Evolutionary conservation across 2,329 filamentous ascomycete species (phyloP).

Genomic region (Falciphora oryzae): DNA sequence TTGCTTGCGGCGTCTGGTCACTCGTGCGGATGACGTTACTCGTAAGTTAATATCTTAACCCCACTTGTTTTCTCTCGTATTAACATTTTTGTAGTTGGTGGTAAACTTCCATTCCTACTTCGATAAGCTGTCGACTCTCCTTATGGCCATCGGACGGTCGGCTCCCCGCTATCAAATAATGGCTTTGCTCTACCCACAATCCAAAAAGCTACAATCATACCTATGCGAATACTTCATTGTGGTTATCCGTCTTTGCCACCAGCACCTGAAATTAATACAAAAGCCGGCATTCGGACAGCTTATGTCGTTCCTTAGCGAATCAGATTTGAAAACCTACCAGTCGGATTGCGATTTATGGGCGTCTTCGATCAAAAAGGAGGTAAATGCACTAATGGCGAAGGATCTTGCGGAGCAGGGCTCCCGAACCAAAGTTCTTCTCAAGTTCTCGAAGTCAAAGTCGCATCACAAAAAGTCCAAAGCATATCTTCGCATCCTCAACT

Average conservation of each 20-base stretch:
- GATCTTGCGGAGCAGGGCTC: conserved; percentile 21
- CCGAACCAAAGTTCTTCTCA: conserved; percentile 19
- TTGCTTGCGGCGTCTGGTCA: conserved; percentile 39
- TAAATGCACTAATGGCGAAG: conserved; percentile 21
- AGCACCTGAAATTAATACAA: conserved; percentile 25
- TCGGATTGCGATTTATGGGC: conserved; percentile 29
- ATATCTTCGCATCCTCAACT: conserved; percentile 25
- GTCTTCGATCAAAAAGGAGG: conserved; percentile 30
- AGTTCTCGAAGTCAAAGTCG: conserved; percentile 16
- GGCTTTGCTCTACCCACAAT: conserved; percentile 32
- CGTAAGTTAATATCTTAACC: conserved; percentile 21
- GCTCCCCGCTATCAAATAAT: conserved; percentile 34
- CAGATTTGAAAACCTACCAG: conserved; percentile 26
- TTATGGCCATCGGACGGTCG: conserved; percentile 35
- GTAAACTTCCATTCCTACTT: conserved; percentile 27
- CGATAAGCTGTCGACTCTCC: conserved; percentile 32
- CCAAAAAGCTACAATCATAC: conserved; percentile 28
- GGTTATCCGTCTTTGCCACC: conserved; percentile 32
- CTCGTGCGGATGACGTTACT: conserved; percentile 35
- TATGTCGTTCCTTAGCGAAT: conserved; percentile 24
- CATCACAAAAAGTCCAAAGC: conserved; percentile 3
- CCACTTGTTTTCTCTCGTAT: neutral
- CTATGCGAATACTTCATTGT: conserved; percentile 36
- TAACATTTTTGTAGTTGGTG: conserved; percentile 21
- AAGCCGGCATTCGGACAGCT: conserved; percentile 28